Base-by-base conservation (phyloP, 495 filamentous ascomycete species). In the Annulohypoxylon maeteangense region DNA sequence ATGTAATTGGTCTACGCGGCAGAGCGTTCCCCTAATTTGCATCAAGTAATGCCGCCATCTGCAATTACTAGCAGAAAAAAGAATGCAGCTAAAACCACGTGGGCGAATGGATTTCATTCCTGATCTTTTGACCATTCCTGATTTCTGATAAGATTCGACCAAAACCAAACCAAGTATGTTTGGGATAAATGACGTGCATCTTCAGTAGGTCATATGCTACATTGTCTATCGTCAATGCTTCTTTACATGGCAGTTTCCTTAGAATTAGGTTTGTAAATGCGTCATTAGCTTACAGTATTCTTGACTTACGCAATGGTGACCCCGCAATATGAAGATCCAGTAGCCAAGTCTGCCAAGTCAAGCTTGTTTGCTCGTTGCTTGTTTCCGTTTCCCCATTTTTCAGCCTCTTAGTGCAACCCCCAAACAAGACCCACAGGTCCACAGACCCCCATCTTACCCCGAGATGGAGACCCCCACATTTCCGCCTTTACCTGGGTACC, bases 11-110 rank as follows among this genome's bases (percentile, higher is more conserved):
- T 11, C 3, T 34, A 22, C 22, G 22, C 12, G 11, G 31, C 18
- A 22, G 20, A 29, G 6, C 16, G 27, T 18, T n/a, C n/a, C 32
- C 27, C 29, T 65, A 60, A 45, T 53, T 60, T 20, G 54, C 10
- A 62, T 60, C 18, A 48, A 23, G 38, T 57, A 65, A 67, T 67
- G 57, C 68, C 57, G 62, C 44, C 27, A 44, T 32, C 44, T 66
- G 40, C 42, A 42, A 67, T 71, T 42, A 51, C 62, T 57, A 66
- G 68, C 68, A 62, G 38, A 7, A 42, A 42, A 44, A 25, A 31
- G 38, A 55, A 65, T 56, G 61, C 61, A 70, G 44, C 54, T 59
- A 64, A 64, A 42, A 44, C 59, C 54, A 69, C 67, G 67, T 64
- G 67, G 47, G 53, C 51, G 45, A 69, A 57, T 53, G 31, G 34